Evolutionary conservation across 768 basidiomycete species (phyloP).

Genomic region (Tricholoma flavovirens): DNA sequence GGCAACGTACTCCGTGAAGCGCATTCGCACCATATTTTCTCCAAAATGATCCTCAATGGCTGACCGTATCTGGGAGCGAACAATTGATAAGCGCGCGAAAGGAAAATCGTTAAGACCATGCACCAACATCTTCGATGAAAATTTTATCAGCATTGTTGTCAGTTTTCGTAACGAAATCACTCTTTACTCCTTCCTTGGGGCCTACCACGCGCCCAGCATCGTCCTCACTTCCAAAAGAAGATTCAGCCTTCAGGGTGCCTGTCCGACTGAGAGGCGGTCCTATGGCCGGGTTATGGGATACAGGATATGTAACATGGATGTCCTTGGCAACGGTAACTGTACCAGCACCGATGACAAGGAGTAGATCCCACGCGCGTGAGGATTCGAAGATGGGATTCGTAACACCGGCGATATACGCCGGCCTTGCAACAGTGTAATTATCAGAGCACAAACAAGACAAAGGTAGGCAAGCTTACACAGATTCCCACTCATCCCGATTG

Average conservation of each 20-base stretch:
- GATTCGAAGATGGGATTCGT: slow-evolving; percentile 96
- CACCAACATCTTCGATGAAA: slow-evolving; percentile 91
- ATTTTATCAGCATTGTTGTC: slow-evolving; percentile 69
- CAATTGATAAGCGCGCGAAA: slow-evolving; percentile 1
- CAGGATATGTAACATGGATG: slow-evolving; percentile 56
- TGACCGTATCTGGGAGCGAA: slow-evolving; percentile 55
- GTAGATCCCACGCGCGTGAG: slow-evolving; percentile 83
- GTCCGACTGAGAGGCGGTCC: slow-evolving; percentile 45
- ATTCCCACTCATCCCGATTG: slow-evolving; percentile 86
- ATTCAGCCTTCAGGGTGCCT: slow-evolving; percentile 62
- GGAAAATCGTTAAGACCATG: not conserved
- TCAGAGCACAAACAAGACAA: not conserved
- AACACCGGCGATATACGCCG: slow-evolving; percentile 94
- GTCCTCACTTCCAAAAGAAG: slow-evolving; percentile 59
- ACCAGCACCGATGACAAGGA: slow-evolving; percentile 87
- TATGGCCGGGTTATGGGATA: slow-evolving; percentile 32
- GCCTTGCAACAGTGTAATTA: slow-evolving; percentile 35
- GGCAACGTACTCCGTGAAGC: slow-evolving; percentile 83
- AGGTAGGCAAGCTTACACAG: slow-evolving; percentile 51
- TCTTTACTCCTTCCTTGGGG: slow-evolving; percentile 51
- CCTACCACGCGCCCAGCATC: slow-evolving; percentile 53
- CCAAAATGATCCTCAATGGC: slow-evolving; percentile 92
- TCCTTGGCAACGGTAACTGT: slow-evolving; percentile 86
- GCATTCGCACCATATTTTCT: slow-evolving; percentile 78
- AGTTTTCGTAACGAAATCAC: slow-evolving; percentile 49